Conservation (phyloP, 345 rosid species). For the Dimocarpus longan region DNA sequence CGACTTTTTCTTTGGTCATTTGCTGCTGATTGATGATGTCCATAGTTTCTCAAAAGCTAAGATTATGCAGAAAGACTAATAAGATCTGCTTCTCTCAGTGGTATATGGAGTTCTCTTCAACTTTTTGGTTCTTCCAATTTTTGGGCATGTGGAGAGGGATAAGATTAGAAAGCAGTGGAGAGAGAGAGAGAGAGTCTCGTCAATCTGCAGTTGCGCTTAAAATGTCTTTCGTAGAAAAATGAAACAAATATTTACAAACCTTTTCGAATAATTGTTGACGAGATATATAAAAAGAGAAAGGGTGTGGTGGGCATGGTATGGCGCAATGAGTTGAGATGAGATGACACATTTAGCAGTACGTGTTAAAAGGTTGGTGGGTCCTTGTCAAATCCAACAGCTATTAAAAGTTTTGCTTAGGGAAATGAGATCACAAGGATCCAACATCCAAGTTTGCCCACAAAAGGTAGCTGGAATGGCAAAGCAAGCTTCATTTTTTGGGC, state of each 20-base stretch:
- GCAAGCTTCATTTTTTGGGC: conserved; percentile 17
- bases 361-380: conserved; percentile 48
- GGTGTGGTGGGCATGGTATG: conserved; percentile 42
- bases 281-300: conserved; percentile 7
- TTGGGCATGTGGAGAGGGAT: conserved; percentile 18
- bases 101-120: conserved; percentile 18
- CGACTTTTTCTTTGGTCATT: conserved; percentile 38
- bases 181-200: conserved; percentile 4
- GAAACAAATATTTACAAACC: conserved; percentile 20
- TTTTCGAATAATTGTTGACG: conserved; percentile 30
- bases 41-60: conserved; percentile 38
- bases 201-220: conserved; percentile 24
- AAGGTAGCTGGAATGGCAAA: conserved; percentile 15
- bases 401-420: conserved; percentile 26
- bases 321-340: conserved; percentile 29
- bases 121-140: background rate
- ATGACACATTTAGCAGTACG: conserved; percentile 43
- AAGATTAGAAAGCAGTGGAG: conserved; percentile 22
- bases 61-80: conserved; percentile 15
- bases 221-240: conserved; percentile 16
- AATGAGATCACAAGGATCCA: conserved; percentile 40
- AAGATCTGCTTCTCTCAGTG: conserved; percentile 23
- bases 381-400: conserved; percentile 46
- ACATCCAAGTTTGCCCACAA: conserved; percentile 42
- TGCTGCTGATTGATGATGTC: conserved; percentile 41